A percentile compares a stretch with the other conserved stretches of the same genome.
Evolutionary conservation across 2,329 filamentous ascomycete genomes (phyloP).

Genomic region (Ophiostoma perfectum): DNA sequence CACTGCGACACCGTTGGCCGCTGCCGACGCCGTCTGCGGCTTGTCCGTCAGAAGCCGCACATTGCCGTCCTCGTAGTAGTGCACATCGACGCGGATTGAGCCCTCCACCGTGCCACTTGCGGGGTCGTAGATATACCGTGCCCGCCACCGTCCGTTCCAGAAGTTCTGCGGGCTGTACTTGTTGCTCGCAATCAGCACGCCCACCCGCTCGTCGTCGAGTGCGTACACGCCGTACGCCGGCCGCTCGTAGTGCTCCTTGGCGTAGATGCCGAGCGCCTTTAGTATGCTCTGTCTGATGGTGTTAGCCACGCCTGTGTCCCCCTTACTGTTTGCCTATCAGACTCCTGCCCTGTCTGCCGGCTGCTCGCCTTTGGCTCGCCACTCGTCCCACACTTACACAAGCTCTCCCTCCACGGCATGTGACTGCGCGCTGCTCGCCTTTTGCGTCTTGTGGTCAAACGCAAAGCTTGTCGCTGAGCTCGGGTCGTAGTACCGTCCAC

Average conservation of each 20-base stretch:
- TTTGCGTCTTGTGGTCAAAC: conserved; percentile 79
- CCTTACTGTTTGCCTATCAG: not conserved
- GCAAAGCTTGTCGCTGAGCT: conserved; percentile 82
- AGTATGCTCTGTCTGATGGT: conserved; percentile 61
- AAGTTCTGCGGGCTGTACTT: conserved; percentile 98
- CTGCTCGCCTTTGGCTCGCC: not conserved
- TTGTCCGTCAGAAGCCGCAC: conserved; percentile 90
- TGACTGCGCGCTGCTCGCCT: conserved; percentile 76
- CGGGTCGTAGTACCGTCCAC: conserved; percentile 82
- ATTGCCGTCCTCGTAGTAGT: conserved; percentile 99
- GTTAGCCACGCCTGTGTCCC: conserved; percentile 39
- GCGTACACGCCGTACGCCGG: conserved; percentile 80
- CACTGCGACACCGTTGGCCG: conserved; percentile 61
- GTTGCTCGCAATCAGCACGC: conserved; percentile 82
- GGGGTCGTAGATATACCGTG: conserved; percentile 73
- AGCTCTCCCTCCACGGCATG: conserved; percentile 74
- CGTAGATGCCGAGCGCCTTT: conserved; percentile 69
- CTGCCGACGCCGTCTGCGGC: conserved; percentile 56
- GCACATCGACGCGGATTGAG: conserved; percentile 85
- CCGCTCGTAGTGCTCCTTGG: conserved; percentile 81
- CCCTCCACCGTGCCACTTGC: conserved; percentile 65
- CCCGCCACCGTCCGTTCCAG: conserved; percentile 98
- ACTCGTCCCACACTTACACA: conserved; percentile 52
- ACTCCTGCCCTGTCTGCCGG: not conserved
- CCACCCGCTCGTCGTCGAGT: conserved; percentile 65